phyloP scores from a whole-genome alignment of 2,329 filamentous ascomycete genomes.

The Cercospora berteroae region DNA sequence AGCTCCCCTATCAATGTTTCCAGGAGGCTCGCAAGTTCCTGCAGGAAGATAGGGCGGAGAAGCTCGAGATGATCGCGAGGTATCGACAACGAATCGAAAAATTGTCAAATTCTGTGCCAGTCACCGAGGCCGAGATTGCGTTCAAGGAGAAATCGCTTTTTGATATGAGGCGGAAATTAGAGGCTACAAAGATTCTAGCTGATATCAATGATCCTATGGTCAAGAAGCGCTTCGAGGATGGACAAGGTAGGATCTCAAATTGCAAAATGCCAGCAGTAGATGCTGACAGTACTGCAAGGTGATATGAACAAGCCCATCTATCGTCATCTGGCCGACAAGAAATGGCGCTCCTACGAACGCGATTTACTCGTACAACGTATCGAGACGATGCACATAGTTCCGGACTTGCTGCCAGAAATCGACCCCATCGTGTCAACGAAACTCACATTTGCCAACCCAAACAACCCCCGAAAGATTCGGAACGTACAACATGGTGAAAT shows the following conservation, averaged over 20 bases:
- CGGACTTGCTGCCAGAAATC: constrained; percentile 80
- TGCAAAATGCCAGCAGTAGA: not conserved
- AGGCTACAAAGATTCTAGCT: constrained; percentile 79
- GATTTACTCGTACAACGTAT: constrained; percentile 81
- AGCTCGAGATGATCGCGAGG: constrained; percentile 68
- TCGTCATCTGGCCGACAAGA: constrained; percentile 78
- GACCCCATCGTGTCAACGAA: constrained; percentile 76
- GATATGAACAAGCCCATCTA: constrained; percentile 98
- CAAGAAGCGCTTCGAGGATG: constrained; percentile 92
- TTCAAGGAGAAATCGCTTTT: constrained; percentile 63
- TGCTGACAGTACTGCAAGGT: constrained; percentile 51
- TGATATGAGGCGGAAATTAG: constrained; percentile 69
- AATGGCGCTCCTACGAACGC: constrained; percentile 83
- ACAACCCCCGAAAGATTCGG: constrained; percentile 37
- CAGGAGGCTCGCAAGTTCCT: constrained; percentile 89
- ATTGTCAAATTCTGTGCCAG: constrained; percentile 54
- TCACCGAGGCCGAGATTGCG: constrained; percentile 29
- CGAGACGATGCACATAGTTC: constrained; percentile 79
- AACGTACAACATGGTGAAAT: constrained; percentile 74
- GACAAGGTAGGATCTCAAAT: constrained; percentile 59
- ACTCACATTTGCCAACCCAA: constrained; percentile 64
- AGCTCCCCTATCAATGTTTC: constrained; percentile 95
- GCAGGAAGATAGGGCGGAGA: constrained; percentile 74
- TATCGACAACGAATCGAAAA: constrained; percentile 68
- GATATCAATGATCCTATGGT: constrained; percentile 94